Conservation (phyloP, 2,329 filamentous ascomycete species). For the Fonsecaea nubica region DNA sequence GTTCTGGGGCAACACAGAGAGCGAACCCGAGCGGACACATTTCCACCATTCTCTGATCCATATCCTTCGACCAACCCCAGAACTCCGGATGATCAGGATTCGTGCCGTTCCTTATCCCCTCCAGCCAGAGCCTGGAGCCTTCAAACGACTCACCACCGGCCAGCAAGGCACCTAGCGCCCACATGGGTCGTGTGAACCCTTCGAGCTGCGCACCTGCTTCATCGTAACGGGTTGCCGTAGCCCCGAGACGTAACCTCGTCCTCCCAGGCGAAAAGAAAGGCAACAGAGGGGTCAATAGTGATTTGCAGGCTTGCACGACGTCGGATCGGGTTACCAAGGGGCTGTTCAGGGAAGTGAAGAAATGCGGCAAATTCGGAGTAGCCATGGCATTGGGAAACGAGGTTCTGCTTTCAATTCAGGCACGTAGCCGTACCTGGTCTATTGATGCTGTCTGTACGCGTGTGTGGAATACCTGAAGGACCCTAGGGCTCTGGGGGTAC, state of each 20-base stretch:
- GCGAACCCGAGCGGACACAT: conserved; percentile 80
- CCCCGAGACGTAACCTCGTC: conserved; percentile 71
- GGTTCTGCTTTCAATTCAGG: neutral
- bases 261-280: conserved; percentile 73
- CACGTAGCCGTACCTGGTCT: neutral
- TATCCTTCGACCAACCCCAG: conserved; percentile 77
- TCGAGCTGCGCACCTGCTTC: conserved; percentile 78
- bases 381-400: neutral
- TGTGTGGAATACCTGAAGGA: neutral
- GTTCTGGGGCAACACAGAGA: conserved; percentile 69
- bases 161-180: conserved; percentile 74
- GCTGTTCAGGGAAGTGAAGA: conserved; percentile 27
- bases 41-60: conserved; percentile 84
- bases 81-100: conserved; percentile 73
- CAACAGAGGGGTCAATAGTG: conserved; percentile 72
- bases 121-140: conserved; percentile 69
- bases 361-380: neutral
- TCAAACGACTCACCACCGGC: conserved; percentile 71
- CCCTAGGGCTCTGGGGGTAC: neutral
- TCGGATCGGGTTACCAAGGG: conserved; percentile 41
- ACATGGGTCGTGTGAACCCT: conserved; percentile 75
- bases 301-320: conserved; percentile 65
- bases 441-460: neutral
- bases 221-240: conserved; percentile 77
- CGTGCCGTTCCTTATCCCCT: conserved; percentile 73